These are phyloP conservation scores for Tuber brumale DNA, from an alignment of 495 filamentous ascomycete species.

Conservation along the genomic window DNA sequence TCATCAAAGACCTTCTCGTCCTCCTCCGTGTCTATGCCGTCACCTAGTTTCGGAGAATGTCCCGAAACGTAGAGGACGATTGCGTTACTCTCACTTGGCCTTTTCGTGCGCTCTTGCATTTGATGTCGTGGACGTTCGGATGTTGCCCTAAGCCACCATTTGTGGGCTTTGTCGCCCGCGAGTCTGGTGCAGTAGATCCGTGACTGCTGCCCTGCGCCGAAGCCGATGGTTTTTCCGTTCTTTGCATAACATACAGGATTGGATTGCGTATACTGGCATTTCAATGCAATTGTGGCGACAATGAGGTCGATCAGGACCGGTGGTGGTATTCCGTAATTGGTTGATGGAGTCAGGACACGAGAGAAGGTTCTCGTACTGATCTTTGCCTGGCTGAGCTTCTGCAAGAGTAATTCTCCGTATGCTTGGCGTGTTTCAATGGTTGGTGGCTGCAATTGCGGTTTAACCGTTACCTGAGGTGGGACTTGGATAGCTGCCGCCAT, in stretches of 20 bases:
- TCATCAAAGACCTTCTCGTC: slow-evolving; percentile 88
- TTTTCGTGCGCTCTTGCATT: slow-evolving; percentile 95
- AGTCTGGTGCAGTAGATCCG: slow-evolving; percentile 96
- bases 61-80: slow-evolving; percentile 91
- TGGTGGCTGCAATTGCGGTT: slow-evolving; percentile 47
- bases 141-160: slow-evolving; percentile 99
- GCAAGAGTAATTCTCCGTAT: slow-evolving; percentile 70
- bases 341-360: slow-evolving; percentile 75
- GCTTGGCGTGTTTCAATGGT: slow-evolving; percentile 71
- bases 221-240: slow-evolving; percentile 88
- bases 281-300: slow-evolving; percentile 90
- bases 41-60: slow-evolving; percentile 57
- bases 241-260: slow-evolving; percentile 98
- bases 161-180: slow-evolving; percentile 95
- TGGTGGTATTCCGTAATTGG: slow-evolving; percentile 62
- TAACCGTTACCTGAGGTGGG: not conserved
- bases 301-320: slow-evolving; percentile 80
- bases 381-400: slow-evolving; percentile 83
- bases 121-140: slow-evolving; percentile 71
- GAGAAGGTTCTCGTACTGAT: slow-evolving; percentile 80
- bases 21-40: slow-evolving; percentile 61
- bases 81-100: slow-evolving; percentile 92
- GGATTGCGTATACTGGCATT: slow-evolving; percentile 96
- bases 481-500: slow-evolving; percentile 23
- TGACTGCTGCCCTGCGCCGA: slow-evolving; percentile 93